Percentiles rank a stretch among this genome's conserved stretches.
phyloP scores from a whole-genome alignment of 75 land plant species.

The Sequoiadendron giganteum region DNA sequence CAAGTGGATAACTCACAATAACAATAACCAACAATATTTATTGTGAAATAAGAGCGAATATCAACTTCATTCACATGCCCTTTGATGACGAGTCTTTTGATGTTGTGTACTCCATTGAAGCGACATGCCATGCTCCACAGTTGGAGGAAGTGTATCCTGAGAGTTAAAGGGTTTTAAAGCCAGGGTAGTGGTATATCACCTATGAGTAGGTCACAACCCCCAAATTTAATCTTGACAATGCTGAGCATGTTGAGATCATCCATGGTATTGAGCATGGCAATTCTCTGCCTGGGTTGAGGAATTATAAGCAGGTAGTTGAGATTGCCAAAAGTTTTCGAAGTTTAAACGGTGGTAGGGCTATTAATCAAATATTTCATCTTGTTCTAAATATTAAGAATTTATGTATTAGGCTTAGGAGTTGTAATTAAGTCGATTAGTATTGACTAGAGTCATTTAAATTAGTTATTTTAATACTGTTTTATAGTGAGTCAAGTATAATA shows the following conservation, averaged over 20 bases:
- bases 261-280: slow-evolving; percentile 92
- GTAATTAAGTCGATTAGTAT: too few species aligned
- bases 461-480: too few species aligned
- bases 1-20: too few species aligned
- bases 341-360: too few species aligned
- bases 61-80: slow-evolving; percentile 89
- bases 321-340: slow-evolving; percentile 45
- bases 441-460: too few species aligned
- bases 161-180: slow-evolving; percentile 83
- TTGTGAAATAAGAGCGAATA: too few species aligned
- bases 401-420: too few species aligned
- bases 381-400: too few species aligned
- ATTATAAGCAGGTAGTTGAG: slow-evolving; percentile 56
- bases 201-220: slow-evolving; percentile 98
- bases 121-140: slow-evolving; percentile 95
- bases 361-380: too few species aligned
- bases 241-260: slow-evolving; percentile 77
- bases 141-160: slow-evolving; percentile 86
- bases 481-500: too few species aligned
- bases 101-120: slow-evolving; percentile 91
- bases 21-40: too few species aligned
- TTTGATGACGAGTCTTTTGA: slow-evolving; percentile 71
- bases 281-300: slow-evolving; percentile 82
- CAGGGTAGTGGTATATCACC: slow-evolving; percentile 77
- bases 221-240: slow-evolving; percentile 40